A percentile compares a stretch with the other conserved stretches of the same genome.
These are phyloP conservation scores for Penicillium sp. DNA, from an alignment of 2,329 filamentous ascomycete genomes.

Conservation along the genomic window DNA sequence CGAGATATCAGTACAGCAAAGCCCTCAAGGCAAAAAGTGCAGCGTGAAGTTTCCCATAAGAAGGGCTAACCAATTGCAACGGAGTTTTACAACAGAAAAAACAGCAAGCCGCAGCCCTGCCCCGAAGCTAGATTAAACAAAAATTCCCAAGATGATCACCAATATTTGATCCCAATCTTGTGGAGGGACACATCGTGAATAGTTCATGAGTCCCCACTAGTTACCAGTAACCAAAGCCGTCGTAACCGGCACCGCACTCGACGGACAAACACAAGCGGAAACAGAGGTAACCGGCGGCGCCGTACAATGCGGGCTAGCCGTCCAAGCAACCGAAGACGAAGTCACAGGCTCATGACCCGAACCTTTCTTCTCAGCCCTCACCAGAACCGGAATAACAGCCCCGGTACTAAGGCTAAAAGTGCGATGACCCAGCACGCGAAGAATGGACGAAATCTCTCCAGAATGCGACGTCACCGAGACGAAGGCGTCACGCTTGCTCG, in stretches of 20 bases:
- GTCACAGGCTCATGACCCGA: slow-evolving; percentile 6
- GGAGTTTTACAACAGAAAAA: no score
- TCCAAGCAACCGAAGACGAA: slow-evolving; percentile 32
- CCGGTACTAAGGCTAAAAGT: slow-evolving; percentile 53
- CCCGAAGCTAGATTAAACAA: no score
- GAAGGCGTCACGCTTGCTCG: slow-evolving; percentile 47
- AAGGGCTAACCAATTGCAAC: no score
- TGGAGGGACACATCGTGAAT: no score
- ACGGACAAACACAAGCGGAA: slow-evolving; percentile 35
- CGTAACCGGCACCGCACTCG: slow-evolving; percentile 35
- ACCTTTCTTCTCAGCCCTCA: slow-evolving; percentile 45
- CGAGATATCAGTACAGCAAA: no score
- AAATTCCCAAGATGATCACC: no score
- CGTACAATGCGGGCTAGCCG: slow-evolving; percentile 36
- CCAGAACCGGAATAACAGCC: slow-evolving; percentile 55
- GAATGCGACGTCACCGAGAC: slow-evolving; percentile 63
- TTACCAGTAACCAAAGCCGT: slow-evolving; percentile 28
- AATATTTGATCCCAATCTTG: no score
- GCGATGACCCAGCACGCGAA: slow-evolving; percentile 51
- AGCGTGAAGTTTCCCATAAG: no score
- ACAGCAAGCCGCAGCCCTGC: no score
- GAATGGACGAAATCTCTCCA: slow-evolving; percentile 58
- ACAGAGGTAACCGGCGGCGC: slow-evolving; percentile 36
- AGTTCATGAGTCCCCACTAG: not conserved
- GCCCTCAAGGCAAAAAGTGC: no score